Base-by-base conservation (phyloP, 1,139 yeast genomes). In the Yamadazyma spencermartinsiae region DNA sequence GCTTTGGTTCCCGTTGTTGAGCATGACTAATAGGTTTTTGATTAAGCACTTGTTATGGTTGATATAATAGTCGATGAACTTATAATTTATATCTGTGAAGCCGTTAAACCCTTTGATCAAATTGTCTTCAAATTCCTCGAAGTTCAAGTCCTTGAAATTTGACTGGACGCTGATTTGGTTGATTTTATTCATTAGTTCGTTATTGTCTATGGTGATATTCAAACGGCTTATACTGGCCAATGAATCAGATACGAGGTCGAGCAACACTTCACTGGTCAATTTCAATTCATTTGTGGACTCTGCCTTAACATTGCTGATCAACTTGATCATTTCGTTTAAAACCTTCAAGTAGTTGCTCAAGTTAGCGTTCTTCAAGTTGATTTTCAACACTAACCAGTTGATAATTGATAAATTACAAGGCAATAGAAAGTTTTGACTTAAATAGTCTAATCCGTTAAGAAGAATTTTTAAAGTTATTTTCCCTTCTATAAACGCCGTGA, bases 401-500 rank as follows among this genome's bases (percentile, higher is more conserved):
- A 69, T 56, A 14, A 70, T 63, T 33, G 65, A 63, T 23, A 64
- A 43, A 4, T 65, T 61, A 38, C 74, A 66, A 0, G 76, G 73
- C 8, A 68, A 58, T 36, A 72, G 58, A 39, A 72, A 72, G 13
- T 53, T 50, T 44, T 71, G 77, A 4, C 74, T 60, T 37, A 72
- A 64, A 44, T 71, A 72, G 39, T 72, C 78, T 35, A 72, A 52
- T 1, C 77, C 77, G 44, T 68, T 71, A 37, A 51, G 56, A 26
- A 72, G 54, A 2, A 62, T 60, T 14, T 57, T 51, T 16, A 56
- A 49, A 40, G 57, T 60, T 6, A 86, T 70, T 14, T 77, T 65
- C 1, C 79, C 79, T 14, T 72, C 56, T 24, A 75, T 74, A 36
- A 79, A 68, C 0, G 95, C 89, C 15, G 72, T 58, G 4, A 87